phyloP scores from a whole-genome alignment of 2,329 filamentous ascomycete genomes.

The Fusarium sarcochroum region DNA sequence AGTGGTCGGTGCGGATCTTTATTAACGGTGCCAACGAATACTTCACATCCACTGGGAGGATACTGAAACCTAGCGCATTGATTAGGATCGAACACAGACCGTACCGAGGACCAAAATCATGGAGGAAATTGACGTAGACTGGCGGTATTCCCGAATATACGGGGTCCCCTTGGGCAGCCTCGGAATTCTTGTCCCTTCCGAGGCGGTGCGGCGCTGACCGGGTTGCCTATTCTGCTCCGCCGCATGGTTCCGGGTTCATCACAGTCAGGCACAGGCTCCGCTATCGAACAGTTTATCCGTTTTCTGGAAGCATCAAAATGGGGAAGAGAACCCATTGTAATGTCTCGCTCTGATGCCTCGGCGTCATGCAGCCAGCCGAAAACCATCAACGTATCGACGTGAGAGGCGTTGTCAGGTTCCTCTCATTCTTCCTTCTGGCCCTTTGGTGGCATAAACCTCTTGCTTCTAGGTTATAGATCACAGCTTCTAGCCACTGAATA shows the following conservation, averaged over 20 bases:
- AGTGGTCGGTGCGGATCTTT: constrained; percentile 38
- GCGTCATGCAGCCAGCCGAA: background rate
- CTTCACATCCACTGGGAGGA: no score
- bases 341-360: constrained; percentile 1
- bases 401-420: no score
- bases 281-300: constrained; percentile 27
- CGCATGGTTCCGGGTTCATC: constrained; percentile 24
- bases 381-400: constrained; percentile 1
- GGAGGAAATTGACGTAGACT: background rate
- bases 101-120: background rate
- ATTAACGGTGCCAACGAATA: no score
- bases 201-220: constrained; percentile 3
- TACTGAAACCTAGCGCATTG: constrained; percentile 11
- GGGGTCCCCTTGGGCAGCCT: background rate
- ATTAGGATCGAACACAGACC: constrained; percentile 24
- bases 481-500: no score
- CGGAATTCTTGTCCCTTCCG: background rate
- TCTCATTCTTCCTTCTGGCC: no score
- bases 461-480: no score
- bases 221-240: background rate
- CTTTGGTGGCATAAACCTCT: no score
- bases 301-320: constrained; percentile 36
- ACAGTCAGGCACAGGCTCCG: constrained; percentile 11
- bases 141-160: background rate
- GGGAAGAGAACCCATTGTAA: background rate